Conservation (phyloP, 352 stramenopile genomes). For the Phytophthora brassicae region DNA sequence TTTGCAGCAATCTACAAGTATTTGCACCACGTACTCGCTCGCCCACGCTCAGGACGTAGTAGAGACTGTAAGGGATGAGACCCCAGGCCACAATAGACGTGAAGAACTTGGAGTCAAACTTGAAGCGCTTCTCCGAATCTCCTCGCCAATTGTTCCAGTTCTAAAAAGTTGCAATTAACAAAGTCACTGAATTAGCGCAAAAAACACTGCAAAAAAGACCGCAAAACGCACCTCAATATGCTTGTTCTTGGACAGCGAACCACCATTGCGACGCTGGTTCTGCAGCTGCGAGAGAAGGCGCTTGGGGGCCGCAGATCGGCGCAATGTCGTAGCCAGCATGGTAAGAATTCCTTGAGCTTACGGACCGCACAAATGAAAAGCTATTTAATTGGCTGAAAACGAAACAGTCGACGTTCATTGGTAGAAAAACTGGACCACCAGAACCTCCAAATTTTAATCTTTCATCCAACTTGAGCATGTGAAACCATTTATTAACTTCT, state of each 20-base stretch:
- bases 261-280: constrained; percentile 70
- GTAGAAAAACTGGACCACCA: constrained; percentile 14
- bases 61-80: constrained; percentile 58
- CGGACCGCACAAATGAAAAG: constrained; percentile 22
- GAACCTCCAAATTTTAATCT: constrained; percentile 2
- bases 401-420: constrained; percentile 1
- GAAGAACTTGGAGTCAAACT: constrained; percentile 74
- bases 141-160: constrained; percentile 89
- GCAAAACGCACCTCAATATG: constrained; percentile 64
- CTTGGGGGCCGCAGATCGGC: constrained; percentile 44
- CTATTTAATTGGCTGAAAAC: constrained; percentile 25
- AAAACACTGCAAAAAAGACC: no score
- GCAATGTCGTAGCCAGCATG: constrained; percentile 58
- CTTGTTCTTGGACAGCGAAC: constrained; percentile 82
- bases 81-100: constrained; percentile 51
- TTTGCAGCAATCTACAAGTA: neutral
- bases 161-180: constrained; percentile 23
- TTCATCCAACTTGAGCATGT: constrained; percentile 7
- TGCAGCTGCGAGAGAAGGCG: constrained; percentile 48
- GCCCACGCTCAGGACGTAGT: constrained; percentile 56
- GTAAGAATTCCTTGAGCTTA: constrained; percentile 16
- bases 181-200: no score
- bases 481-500: no score
- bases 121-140: constrained; percentile 83
- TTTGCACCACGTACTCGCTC: constrained; percentile 64